phyloP scores from a whole-genome alignment of 2,329 filamentous ascomycete species.

The Ceratocystis cubensis region DNA sequence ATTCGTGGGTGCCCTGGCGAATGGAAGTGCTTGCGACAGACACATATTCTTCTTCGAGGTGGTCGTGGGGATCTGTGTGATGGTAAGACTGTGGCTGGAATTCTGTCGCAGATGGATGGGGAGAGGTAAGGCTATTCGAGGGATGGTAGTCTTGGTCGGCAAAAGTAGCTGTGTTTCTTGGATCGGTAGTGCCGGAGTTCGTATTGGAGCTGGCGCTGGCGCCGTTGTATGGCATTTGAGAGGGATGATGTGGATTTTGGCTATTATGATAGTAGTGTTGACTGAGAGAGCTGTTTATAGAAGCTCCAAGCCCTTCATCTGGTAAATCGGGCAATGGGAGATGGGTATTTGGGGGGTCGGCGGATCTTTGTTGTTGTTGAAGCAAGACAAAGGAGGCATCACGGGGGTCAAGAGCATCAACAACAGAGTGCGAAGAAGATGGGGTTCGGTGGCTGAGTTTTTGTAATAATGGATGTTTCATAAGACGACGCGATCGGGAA shows the following conservation, averaged over 20 bases:
- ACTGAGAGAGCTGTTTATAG: background rate
- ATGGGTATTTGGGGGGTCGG: background rate
- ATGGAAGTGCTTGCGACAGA: conserved; percentile 17
- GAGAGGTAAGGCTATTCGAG: background rate
- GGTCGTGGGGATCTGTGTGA: background rate
- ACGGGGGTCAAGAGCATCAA: background rate
- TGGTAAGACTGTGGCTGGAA: background rate
- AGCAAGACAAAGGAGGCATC: background rate
- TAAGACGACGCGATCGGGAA: conserved; percentile 11
- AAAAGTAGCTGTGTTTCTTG: background rate
- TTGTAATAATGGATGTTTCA: conserved; percentile 15
- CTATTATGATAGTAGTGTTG: too few relatives aligned
- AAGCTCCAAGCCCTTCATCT: background rate
- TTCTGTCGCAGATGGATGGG: background rate
- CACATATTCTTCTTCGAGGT: conserved; percentile 9
- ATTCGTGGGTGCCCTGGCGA: conserved; percentile 16
- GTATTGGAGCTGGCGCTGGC: background rate
- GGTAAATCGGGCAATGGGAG: background rate
- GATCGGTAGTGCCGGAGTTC: background rate
- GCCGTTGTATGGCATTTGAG: background rate
- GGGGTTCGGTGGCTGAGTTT: background rate
- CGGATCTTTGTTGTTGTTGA: background rate
- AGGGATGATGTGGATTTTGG: background rate
- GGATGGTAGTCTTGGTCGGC: background rate
- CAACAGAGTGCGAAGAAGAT: background rate